phyloP scores from a whole-genome alignment of 371 early-diverging fungal species.

The Apophysomyces elegans region DNA sequence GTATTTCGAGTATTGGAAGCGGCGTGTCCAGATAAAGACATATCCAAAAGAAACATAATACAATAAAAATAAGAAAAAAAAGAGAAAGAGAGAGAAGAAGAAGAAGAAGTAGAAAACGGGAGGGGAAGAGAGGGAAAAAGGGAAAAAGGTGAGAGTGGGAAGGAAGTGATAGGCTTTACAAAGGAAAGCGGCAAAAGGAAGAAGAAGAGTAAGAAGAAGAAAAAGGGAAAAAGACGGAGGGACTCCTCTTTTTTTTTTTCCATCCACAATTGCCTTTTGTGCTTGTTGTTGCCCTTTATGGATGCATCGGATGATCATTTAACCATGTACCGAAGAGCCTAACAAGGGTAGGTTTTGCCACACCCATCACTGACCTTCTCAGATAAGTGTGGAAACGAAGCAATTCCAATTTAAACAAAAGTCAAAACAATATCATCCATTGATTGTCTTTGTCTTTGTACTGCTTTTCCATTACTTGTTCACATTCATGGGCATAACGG shows the following conservation, averaged over 20 bases:
- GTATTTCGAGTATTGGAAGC: neutral
- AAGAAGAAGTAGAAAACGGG: neutral
- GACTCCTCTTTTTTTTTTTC: neutral
- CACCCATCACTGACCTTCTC: too few relatives aligned
- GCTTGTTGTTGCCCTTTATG: slow-evolving; percentile 7
- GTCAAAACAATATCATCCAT: neutral
- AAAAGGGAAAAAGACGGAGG: slow-evolving; percentile 4
- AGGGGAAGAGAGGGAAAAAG: neutral
- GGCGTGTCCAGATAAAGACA: neutral
- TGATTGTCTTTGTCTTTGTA: neutral
- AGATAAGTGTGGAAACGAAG: too few relatives aligned
- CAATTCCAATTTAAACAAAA: neutral
- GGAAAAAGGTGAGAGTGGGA: neutral
- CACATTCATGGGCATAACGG: neutral
- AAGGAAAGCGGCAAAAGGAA: too few relatives aligned
- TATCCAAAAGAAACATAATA: slow-evolving; percentile 9
- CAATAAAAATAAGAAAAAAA: neutral
- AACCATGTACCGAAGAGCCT: neutral
- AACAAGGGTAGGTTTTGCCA: too few relatives aligned
- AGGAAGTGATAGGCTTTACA: too few relatives aligned
- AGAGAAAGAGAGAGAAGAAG: neutral
- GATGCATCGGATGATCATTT: neutral
- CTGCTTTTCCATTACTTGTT: neutral
- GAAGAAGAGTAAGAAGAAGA: neutral
- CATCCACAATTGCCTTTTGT: slow-evolving; percentile 6